Percentiles rank a stretch among this genome's conserved stretches.
Evolutionary conservation across 1,284 basidiomycete genomes (phyloP).

Genomic region (Fomitopsis pinicola): DNA sequence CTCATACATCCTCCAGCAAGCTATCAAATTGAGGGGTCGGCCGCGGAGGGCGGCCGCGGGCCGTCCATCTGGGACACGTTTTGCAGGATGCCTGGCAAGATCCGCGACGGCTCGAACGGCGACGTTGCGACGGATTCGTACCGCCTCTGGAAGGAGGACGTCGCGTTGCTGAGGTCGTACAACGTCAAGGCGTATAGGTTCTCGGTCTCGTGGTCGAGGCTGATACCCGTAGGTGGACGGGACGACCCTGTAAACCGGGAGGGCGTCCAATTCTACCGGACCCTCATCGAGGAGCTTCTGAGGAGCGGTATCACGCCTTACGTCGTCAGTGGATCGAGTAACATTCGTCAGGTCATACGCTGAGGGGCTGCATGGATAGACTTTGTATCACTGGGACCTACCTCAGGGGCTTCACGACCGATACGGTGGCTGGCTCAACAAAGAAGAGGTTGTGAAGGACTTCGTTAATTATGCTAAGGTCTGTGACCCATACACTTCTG

Average conservation of each 20-base stretch:
- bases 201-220: slow-evolving; percentile 70
- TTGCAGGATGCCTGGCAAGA: slow-evolving; percentile 59
- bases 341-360: neutral
- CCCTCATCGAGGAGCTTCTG: slow-evolving; percentile 61
- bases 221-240: slow-evolving; percentile 68
- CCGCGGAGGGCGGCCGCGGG: slow-evolving; percentile 47
- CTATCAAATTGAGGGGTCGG: slow-evolving; percentile 64
- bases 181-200: slow-evolving; percentile 41
- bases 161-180: slow-evolving; percentile 51
- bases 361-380: slow-evolving; percentile 33
- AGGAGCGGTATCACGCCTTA: slow-evolving; percentile 61
- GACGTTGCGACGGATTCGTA: slow-evolving; percentile 71
- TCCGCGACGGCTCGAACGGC: slow-evolving; percentile 59
- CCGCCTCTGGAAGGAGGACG: slow-evolving; percentile 62
- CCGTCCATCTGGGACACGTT: slow-evolving; percentile 76
- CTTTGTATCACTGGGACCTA: slow-evolving; percentile 77
- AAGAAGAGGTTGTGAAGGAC: slow-evolving; percentile 57
- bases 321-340: slow-evolving; percentile 41
- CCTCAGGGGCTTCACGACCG: slow-evolving; percentile 66
- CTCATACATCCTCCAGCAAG: slow-evolving; percentile 15
- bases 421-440: slow-evolving; percentile 73
- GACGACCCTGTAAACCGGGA: slow-evolving; percentile 62
- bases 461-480: slow-evolving; percentile 58
- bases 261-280: slow-evolving; percentile 62
- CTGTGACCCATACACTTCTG: neutral